These are phyloP conservation scores for Phytophthora lateralis DNA, from an alignment of 352 stramenopile species.

Conservation along the genomic window DNA sequence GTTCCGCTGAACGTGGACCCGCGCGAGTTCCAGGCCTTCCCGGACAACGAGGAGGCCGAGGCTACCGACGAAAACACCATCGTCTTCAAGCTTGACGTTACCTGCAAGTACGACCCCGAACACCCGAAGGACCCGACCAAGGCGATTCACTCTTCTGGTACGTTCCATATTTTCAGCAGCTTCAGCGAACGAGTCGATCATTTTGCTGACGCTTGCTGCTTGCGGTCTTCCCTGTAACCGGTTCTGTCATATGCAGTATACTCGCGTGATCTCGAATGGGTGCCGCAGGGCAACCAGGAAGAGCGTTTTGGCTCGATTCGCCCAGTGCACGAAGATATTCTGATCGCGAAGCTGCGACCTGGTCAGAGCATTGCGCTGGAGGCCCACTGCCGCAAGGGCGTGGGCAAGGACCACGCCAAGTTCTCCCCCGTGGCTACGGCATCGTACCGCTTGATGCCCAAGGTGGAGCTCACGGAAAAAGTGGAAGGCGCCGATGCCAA, in stretches of 20 bases:
- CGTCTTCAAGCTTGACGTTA: conserved; percentile 96
- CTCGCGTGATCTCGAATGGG: conserved; percentile 94
- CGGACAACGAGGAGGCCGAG: conserved; percentile 88
- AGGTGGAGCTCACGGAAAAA: conserved; percentile 74
- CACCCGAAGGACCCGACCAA: conserved; percentile 73
- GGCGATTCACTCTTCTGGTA: conserved; percentile 67
- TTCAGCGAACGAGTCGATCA: neutral
- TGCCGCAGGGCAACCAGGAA: conserved; percentile 96
- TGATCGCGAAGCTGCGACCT: conserved; percentile 96
- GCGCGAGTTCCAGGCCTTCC: conserved; percentile 86
- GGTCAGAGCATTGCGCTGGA: conserved; percentile 97
- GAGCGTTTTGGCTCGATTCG: conserved; percentile 87
- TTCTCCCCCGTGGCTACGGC: conserved; percentile 97
- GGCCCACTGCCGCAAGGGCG: conserved; percentile 93
- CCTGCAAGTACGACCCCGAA: conserved; percentile 77
- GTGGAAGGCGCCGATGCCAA: conserved; percentile 69
- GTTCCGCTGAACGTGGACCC: conserved; percentile 86
- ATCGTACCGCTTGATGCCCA: conserved; percentile 93
- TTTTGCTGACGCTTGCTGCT: conserved; percentile 10
- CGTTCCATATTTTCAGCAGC: conserved; percentile 9
- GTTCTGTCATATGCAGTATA: conserved; percentile 72
- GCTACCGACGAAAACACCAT: conserved; percentile 96
- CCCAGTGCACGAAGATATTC: conserved; percentile 95
- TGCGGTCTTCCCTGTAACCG: neutral
- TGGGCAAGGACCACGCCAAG: conserved; percentile 98